Base-by-base conservation (phyloP, 2,329 filamentous ascomycete genomes). In the Emydomyces testavorans region DNA sequence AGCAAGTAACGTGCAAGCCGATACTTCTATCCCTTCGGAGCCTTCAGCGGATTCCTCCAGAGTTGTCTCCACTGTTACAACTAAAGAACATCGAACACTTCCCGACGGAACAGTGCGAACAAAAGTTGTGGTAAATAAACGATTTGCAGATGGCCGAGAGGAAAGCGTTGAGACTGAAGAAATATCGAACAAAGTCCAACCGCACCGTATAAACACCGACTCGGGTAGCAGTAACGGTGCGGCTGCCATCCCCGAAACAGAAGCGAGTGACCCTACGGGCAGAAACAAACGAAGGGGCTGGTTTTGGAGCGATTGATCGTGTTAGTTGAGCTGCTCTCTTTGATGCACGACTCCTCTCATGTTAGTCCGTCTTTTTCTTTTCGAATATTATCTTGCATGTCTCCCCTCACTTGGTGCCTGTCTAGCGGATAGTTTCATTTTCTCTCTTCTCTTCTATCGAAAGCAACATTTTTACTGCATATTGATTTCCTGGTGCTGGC, bases 131-230 rank as follows among this genome's bases (percentile, higher is more conserved):
- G 62, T 77, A 13, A 80, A 76, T 52, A 76, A 74, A 56, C 69
- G 74, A 2, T 82, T 79, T 55, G 66, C 73, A 1, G 77, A 81
- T 62, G 78, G 78, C 0, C 67, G 71, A 2, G 78, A 80, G 56
- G 77, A 80, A 58, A 75, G 63, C 28, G 71, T 73, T 6, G 75
- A 79, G 54, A 76, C 72, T 6, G 43, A 47, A 24, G 48, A 53
- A 16, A 29, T 49, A 4, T 50, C 53, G 28, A 48, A 32, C 21
- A 31, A 18, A 15, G 20, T 29, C 7, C 39, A 23, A 32, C 36
- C 34, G 15, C 31, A 28, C 29, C 46, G 3, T 23, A 39, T 31
- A 6, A 23, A 40, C 11, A 15, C 29, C 10, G 36, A 28, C 5
- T 13, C 32, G 20, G 16, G 8, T 16, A 21, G 23, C 10, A 26